Conservation (phyloP, 495 filamentous ascomycete species). For the Chaetomium tenue region DNA sequence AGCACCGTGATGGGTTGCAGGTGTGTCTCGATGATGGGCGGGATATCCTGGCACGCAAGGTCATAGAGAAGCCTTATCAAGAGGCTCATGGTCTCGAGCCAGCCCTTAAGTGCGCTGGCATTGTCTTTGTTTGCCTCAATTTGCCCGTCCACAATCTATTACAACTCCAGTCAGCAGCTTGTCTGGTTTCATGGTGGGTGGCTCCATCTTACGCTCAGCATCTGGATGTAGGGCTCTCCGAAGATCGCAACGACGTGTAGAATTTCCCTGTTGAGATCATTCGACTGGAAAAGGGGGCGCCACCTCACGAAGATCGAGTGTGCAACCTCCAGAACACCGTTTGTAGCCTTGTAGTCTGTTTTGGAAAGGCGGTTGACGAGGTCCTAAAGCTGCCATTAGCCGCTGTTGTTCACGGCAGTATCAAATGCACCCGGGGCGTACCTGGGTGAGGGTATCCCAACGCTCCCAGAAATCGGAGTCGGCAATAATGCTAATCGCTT, state of each 20-base stretch:
- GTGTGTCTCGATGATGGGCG: slow-evolving; percentile 87
- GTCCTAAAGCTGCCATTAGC: slow-evolving; percentile 49
- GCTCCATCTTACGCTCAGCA: slow-evolving; percentile 61
- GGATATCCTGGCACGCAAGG: slow-evolving; percentile 92
- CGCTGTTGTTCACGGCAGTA: background rate
- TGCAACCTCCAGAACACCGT: slow-evolving; percentile 92
- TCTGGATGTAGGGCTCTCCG: slow-evolving; percentile 70
- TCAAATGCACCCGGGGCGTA: slow-evolving; percentile 44
- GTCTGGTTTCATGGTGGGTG: background rate
- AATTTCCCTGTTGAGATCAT: slow-evolving; percentile 87
- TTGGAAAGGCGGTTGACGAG: slow-evolving; percentile 81
- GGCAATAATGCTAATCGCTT: slow-evolving; percentile 93
- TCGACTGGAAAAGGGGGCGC: slow-evolving; percentile 87
- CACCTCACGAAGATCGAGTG: slow-evolving; percentile 98
- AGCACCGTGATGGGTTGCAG: slow-evolving; percentile 69
- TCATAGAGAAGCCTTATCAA: slow-evolving; percentile 92
- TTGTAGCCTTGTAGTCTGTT: slow-evolving; percentile 75
- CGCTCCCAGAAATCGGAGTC: slow-evolving; percentile 95
- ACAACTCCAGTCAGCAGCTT: slow-evolving; percentile 23
- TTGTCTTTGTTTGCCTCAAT: slow-evolving; percentile 75
- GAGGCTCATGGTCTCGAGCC: slow-evolving; percentile 78
- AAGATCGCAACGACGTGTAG: slow-evolving; percentile 89
- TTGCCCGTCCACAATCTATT: slow-evolving; percentile 68
- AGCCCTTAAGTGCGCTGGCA: slow-evolving; percentile 65
- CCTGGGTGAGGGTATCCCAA: slow-evolving; percentile 81